These are phyloP conservation scores for Penstemon barbatus DNA, from an alignment of 257 asterid genomes.

Conservation along the genomic window DNA sequence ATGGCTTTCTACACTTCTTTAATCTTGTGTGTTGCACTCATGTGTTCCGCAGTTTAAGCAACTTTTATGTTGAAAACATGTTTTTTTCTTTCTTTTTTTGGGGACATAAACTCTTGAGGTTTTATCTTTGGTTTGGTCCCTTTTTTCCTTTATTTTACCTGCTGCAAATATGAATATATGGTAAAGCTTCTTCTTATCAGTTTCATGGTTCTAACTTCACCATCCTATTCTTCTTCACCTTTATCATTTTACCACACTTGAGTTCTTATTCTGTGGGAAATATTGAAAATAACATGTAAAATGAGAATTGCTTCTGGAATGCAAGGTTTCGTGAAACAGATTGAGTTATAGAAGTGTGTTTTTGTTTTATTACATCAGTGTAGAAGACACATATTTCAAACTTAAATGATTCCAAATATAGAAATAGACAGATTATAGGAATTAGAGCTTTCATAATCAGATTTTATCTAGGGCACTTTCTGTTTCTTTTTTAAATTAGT, in stretches of 20 bases:
- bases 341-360: neutral
- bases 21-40: neutral
- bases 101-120: neutral
- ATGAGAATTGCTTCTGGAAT: neutral
- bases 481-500: slow-evolving; percentile 7
- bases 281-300: neutral
- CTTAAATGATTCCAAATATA: slow-evolving; percentile 16
- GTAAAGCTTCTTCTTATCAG: neutral
- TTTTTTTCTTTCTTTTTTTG: too few species aligned
- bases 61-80: slow-evolving; percentile 7
- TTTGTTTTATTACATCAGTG: neutral
- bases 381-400: slow-evolving; percentile 12
- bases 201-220: neutral
- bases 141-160: neutral
- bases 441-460: slow-evolving; percentile 9
- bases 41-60: slow-evolving; percentile 3
- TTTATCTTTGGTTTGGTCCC: slow-evolving; percentile 1
- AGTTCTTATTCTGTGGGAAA: neutral
- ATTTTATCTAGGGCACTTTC: slow-evolving; percentile 18
- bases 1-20: neutral
- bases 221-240: neutral
- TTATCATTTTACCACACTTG: neutral
- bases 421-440: neutral
- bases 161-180: neutral
- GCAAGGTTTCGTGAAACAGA: neutral